These are phyloP conservation scores for Nitzschia sp. DNA, from an alignment of 108 stramenopile genomes.

Conservation along the genomic window DNA sequence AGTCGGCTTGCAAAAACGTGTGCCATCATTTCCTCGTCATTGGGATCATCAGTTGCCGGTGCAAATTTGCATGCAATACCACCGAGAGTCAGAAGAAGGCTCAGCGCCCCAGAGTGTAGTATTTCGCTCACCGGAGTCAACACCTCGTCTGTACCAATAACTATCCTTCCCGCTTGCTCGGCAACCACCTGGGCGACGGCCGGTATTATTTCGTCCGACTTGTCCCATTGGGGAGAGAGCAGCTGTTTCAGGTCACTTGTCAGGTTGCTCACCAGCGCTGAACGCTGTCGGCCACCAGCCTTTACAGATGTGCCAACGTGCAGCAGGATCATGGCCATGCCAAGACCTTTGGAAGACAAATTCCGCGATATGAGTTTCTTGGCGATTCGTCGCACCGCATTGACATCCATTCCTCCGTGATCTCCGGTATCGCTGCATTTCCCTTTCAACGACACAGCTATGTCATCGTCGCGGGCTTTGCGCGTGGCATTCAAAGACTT, in stretches of 20 bases:
- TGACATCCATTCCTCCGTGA: conserved; percentile 43
- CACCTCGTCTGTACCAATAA: not conserved
- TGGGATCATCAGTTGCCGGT: conserved; percentile 45
- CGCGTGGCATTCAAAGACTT: conserved; percentile 39
- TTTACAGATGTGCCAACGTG: conserved; percentile 56
- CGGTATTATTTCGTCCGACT: conserved; percentile 19
- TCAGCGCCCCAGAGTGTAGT: conserved; percentile 55
- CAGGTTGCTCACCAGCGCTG: conserved; percentile 25
- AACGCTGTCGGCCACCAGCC: conserved; percentile 33
- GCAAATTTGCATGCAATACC: conserved; percentile 59
- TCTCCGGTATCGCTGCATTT: conserved; percentile 35
- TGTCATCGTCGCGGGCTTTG: conserved; percentile 32
- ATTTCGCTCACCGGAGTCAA: conserved; percentile 40
- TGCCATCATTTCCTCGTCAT: conserved; percentile 62
- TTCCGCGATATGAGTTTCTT: conserved; percentile 32
- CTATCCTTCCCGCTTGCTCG: conserved; percentile 1
- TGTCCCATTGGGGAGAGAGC: not conserved
- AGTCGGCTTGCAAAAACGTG: conserved; percentile 49
- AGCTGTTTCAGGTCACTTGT: conserved; percentile 14
- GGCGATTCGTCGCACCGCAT: conserved; percentile 53
- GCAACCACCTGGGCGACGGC: conserved; percentile 18
- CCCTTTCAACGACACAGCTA: conserved; percentile 24
- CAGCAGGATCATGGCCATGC: conserved; percentile 56
- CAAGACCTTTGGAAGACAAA: conserved; percentile 33
- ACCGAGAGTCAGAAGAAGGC: conserved; percentile 63